phyloP scores from a whole-genome alignment of 169 alveolate genomes.

The Perkinsus olseni region DNA sequence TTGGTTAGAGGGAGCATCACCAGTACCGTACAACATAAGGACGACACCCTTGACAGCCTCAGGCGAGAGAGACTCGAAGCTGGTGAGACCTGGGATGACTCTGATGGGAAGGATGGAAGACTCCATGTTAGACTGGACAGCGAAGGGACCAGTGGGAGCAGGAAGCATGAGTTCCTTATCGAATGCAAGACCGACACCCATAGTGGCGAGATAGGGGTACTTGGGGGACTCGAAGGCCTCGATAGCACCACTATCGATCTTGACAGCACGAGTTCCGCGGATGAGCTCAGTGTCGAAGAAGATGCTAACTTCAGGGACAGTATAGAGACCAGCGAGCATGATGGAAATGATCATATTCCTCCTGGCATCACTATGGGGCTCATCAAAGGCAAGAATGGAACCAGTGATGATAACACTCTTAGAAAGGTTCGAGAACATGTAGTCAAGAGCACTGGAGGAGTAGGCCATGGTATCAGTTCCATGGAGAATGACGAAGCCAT shows the following conservation, averaged over 20 bases:
- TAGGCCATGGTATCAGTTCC: conserved; percentile 81
- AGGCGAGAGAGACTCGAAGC: neutral
- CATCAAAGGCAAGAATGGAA: conserved; percentile 52
- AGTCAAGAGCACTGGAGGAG: conserved; percentile 62
- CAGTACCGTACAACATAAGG: neutral
- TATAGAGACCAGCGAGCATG: conserved; percentile 59
- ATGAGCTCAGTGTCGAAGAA: conserved; percentile 53
- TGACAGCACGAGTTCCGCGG: conserved; percentile 56
- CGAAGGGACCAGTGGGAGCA: neutral
- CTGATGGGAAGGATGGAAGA: neutral
- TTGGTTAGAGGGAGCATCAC: conserved; percentile 10
- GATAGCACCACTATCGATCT: conserved; percentile 12
- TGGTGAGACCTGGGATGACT: neutral
- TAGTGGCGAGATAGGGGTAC: neutral
- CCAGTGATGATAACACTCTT: conserved; percentile 74
- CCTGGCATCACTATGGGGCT: conserved; percentile 62
- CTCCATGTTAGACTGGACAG: neutral
- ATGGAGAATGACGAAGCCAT: conserved; percentile 65
- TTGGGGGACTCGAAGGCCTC: conserved; percentile 1
- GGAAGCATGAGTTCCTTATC: neutral
- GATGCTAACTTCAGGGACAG: conserved; percentile 64
- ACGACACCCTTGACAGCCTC: neutral
- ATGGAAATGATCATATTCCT: conserved; percentile 60
- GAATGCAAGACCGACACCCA: neutral
- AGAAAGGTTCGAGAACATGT: conserved; percentile 56